Evolutionary conservation across 306 rosid genomes (phyloP), one percentile per base, ranked within the genome.

Genomic region (Vicia faba): DNA sequence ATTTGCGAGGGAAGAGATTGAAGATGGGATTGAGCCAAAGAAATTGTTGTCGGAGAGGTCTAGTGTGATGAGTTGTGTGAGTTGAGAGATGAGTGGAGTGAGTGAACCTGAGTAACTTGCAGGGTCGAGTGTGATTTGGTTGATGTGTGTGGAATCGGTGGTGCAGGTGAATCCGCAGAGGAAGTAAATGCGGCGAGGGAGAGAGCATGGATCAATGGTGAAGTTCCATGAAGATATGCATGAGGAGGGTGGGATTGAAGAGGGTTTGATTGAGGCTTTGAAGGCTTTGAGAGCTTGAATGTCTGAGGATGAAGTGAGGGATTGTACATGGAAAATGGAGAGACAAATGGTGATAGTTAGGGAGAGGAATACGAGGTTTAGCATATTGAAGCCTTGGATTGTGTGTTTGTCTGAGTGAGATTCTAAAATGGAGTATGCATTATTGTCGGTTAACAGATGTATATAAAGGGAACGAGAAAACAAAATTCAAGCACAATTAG

Each of bases 151-250:
- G 41, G 91, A 79, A 75, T 85, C 88, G 0, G 66, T 41, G 54
- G 84, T 79, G 86, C 97, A 93, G 60, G 90, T 75, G 83, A 89
- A 44, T 53, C 89, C 96, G 68, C 98, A 93, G 41, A 75, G 72
- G 88, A 93, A 93, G 85, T 28, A 57, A 73, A 72, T 83, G 14
- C 89, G 97, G 78, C 80, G 96, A 33, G 97, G 97, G 53, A 80
- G 0, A 8, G 87, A 61, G 38, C 98, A 93, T 3, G 98, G 96
- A 44, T 93, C 96, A 26, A 61, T 23, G 84, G 88, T 58, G 88
- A 93, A 93, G 83, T 88, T 85, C 98, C 98, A 93, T 9, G 97
- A 87, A 29, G 83, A 87, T 28, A 93, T 41, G 70, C 98, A 93
- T 5, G 98, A 87, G 78, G 76, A 89, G 0, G 91, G 73, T 8